Base-by-base conservation (phyloP, 2,329 filamentous ascomycete species). In the Fusarium sp. region DNA sequence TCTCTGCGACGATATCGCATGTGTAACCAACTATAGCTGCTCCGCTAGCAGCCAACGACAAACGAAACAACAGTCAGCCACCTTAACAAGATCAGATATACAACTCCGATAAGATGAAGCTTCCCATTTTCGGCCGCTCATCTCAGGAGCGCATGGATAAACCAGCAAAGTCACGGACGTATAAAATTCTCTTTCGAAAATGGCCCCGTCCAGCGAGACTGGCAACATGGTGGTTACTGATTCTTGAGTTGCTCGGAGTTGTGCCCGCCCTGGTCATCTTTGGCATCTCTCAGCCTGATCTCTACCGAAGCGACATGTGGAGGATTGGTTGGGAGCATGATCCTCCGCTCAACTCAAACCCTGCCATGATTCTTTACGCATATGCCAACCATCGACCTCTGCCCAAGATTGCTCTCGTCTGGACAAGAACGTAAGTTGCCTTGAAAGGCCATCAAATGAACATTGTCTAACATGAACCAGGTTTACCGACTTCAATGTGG, bases 241-340 rank as follows among this genome's bases (percentile, higher is more conserved):
- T 87, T 52, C 76, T 89, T 54, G 92, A 95, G 81, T 85, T 94
- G 55, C 80, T 82, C 40, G 86, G 90, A 68, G 87, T 90, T 25
- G 83, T 95, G 59, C 86, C 89, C 18, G 82, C 87, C 52, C 85
- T 95, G 69, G 86, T 92, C 40, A 84, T 94, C 55, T 92, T 92
- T 77, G 91, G 89, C 71, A 88, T 94, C 74, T 87, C 91, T 34
- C 89, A 92, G 72, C 92, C 92, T 18, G 87, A 94, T 78, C 84
- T 90, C 57, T 94, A 91, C 79, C 88, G 92, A 48, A 90, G 89
- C 11, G 87, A 86, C 70, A 82, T 94, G 74, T 95, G 92, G 92
- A 83, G 86, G 76, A 88, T 94, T 74, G 92, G 92, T 68, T 88
- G 84, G 64, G 85, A 90, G 57, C 84, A 92, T 77, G 87, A 88